A percentile compares a stretch with the other conserved stretches of the same genome.
These are phyloP conservation scores for Pythium brachiatum DNA, from an alignment of 352 stramenopile genomes.

Conservation along the genomic window DNA sequence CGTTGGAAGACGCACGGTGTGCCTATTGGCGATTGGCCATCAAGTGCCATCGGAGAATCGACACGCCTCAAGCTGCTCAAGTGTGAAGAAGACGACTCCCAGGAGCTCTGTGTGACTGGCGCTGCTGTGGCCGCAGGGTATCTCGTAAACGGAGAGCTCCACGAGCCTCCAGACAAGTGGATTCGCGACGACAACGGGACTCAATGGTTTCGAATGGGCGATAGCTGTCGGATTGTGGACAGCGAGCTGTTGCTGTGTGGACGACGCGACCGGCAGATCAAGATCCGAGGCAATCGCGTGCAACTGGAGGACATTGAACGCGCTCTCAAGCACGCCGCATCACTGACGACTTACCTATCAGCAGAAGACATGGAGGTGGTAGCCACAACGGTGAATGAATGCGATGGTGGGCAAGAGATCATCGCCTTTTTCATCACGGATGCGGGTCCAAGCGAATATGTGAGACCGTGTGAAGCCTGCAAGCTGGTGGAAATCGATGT, in stretches of 20 bases:
- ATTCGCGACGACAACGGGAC: background rate
- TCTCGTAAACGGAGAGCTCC: conserved; percentile 8
- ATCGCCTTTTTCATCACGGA: background rate
- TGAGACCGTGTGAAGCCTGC: background rate
- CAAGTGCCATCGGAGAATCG: conserved; percentile 26
- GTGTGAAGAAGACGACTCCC: background rate
- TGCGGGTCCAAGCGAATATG: background rate
- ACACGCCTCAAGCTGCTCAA: conserved; percentile 29
- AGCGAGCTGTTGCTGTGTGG: conserved; percentile 40
- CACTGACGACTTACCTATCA: background rate
- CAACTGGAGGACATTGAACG: conserved; percentile 51
- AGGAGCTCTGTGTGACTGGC: conserved; percentile 41
- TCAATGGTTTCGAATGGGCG: conserved; percentile 41
- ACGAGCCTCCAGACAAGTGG: background rate
- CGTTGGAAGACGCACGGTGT: conserved; percentile 39
- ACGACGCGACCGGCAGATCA: conserved; percentile 46
- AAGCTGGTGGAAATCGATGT: conserved; percentile 8
- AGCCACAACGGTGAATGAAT: background rate
- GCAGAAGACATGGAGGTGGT: background rate
- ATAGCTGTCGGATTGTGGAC: conserved; percentile 36
- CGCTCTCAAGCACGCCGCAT: conserved; percentile 16
- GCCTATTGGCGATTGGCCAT: conserved; percentile 35
- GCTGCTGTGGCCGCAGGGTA: conserved; percentile 37
- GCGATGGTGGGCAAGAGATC: background rate
- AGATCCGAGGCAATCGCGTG: conserved; percentile 51